Base-by-base conservation (phyloP, 2,329 filamentous ascomycete genomes). In the Acephala macrosclerotiorum region DNA sequence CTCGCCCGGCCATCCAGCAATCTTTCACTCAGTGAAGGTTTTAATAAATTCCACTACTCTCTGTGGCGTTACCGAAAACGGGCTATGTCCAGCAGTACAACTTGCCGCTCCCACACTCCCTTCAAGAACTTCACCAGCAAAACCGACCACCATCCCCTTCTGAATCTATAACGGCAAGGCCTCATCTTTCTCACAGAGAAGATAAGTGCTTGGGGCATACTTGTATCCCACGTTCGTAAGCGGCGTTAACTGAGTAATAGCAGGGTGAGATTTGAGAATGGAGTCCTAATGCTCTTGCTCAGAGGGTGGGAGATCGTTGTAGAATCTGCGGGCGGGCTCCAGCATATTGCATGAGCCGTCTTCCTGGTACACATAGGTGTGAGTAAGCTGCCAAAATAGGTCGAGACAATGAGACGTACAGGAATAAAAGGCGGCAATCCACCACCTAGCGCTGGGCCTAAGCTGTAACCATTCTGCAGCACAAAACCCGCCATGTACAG, bases 291-390 rank as follows among this genome's bases (percentile, higher is more conserved):
- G 42, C 11, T 47, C 42, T 22, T 47, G 42, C 42, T 47, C 42
- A 47, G 42, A 14, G n/a, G 42, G 4, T 22, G n/a, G 42, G n/a
- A 47, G 18, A 22, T 22, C 42, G 18, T 47, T 47, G 42, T 20
- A 47, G 42, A 47, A 22, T 22, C 42, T 47, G 11, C 42, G 42
- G 18, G 42, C 42, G 18, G 42, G 42, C n/a, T 47, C 42, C 2
- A 47, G 42, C 42, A 47, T 47, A 20, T 47, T 47, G n/a, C 42
- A 47, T 14, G 42, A 47, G 20, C 42, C 42, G 20, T 47, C 42
- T 47, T 47, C 42, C 42, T 47, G 18, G 9, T 14, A 16, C 40
- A 42, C 7, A 8, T 16, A 5, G 5, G 7, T 42, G 40, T 42
- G 5, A 42, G 40, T 16, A n/a, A 42, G 9, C 18, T n/a, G 40